A percentile compares a stretch with the other conserved stretches of the same genome.
Evolutionary conservation across 352 stramenopile genomes (phyloP).

Genomic region (Phytophthora pluvialis): DNA sequence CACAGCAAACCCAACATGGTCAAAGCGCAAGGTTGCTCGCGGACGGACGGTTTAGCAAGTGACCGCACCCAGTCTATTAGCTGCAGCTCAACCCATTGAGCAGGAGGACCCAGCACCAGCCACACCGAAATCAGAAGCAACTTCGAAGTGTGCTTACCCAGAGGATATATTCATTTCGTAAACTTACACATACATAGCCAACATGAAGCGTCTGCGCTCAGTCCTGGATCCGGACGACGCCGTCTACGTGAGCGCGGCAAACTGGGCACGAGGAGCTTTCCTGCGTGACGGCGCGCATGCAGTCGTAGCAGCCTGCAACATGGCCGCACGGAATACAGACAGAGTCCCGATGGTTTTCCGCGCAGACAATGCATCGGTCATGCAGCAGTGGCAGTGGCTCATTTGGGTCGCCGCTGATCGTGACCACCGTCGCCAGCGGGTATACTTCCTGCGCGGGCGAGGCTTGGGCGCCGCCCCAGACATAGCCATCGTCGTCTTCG

Average conservation of each 20-base stretch:
- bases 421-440: conserved; percentile 31
- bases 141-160: conserved; percentile 7
- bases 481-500: conserved; percentile 25
- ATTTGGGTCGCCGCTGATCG: conserved; percentile 33
- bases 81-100: conserved; percentile 12
- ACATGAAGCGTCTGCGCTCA: conserved; percentile 18
- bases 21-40: background rate
- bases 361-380: conserved; percentile 59
- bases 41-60: conserved; percentile 6
- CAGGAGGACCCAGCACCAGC: background rate
- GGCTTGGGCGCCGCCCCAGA: conserved; percentile 18
- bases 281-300: conserved; percentile 45
- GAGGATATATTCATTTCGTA: background rate
- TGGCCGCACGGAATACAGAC: conserved; percentile 72
- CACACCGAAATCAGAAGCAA: conserved; percentile 5
- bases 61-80: conserved; percentile 2
- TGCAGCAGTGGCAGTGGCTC: conserved; percentile 20
- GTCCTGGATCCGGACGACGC: conserved; percentile 54
- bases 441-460: conserved; percentile 12
- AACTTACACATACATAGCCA: background rate
- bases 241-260: conserved; percentile 50
- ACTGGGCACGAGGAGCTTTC: conserved; percentile 50
- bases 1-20: conserved; percentile 18
- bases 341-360: conserved; percentile 50
- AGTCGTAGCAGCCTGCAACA: conserved; percentile 58